Conservation (phyloP, 768 basidiomycete genomes). For the Multifurca ochricompacta region DNA sequence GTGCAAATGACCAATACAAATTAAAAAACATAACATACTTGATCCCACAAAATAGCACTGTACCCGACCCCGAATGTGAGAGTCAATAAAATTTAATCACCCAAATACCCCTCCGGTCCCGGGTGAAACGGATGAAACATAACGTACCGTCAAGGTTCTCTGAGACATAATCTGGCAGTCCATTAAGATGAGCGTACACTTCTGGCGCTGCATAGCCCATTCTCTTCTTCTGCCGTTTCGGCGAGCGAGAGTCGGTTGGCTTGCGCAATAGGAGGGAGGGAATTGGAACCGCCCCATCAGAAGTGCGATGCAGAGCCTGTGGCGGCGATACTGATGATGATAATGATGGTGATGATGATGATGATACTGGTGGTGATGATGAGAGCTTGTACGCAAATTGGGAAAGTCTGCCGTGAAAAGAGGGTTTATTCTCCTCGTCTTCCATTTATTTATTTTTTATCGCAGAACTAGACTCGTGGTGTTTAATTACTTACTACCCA, state of each 20-base stretch:
- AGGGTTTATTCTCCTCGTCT: background rate
- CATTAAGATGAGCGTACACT: constrained; percentile 42
- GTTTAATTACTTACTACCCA: background rate
- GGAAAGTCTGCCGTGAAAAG: background rate
- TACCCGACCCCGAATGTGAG: background rate
- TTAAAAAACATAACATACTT: constrained; percentile 42
- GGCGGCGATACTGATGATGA: background rate
- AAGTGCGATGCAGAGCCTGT: background rate
- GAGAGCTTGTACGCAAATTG: background rate
- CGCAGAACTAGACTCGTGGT: background rate
- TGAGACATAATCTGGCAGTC: constrained; percentile 45
- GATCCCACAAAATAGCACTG: constrained; percentile 81
- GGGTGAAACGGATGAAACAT: too few relatives aligned
- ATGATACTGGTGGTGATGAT: too few relatives aligned
- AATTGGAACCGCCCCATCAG: background rate
- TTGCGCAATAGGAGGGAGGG: background rate
- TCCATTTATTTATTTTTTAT: background rate
- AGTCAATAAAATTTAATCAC: background rate
- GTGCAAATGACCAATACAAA: background rate
- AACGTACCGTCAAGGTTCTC: constrained; percentile 50
- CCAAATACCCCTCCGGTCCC: too few relatives aligned
- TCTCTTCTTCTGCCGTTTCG: constrained; percentile 25
- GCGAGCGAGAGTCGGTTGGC: background rate
- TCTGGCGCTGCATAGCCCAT: constrained; percentile 46
- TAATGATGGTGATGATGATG: background rate